Conservation (phyloP, 2,329 filamentous ascomycete species). For the Cercospora beticola region DNA sequence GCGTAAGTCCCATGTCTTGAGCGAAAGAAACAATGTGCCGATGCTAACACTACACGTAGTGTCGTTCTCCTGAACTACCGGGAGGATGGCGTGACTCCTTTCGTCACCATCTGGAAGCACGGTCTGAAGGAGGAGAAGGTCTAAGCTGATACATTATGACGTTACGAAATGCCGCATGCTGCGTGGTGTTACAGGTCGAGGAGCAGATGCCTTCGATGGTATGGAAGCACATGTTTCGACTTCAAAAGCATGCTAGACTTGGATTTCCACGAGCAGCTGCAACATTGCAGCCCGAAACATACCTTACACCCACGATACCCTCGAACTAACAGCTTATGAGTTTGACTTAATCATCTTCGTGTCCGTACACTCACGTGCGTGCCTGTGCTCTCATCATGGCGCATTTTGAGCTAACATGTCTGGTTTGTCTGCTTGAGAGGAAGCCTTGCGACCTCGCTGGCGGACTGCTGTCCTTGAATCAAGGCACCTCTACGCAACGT, state of each 20-base stretch:
- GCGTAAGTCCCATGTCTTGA: conserved; percentile 64
- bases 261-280: conserved; percentile 6
- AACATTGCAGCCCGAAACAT: not conserved
- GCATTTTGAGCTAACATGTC: too few species aligned
- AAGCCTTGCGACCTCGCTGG: too few species aligned
- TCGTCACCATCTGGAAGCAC: conserved; percentile 91
- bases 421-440: too few species aligned
- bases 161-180: not conserved
- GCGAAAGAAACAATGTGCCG: not conserved
- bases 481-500: too few species aligned
- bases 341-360: not conserved
- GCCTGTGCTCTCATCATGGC: too few species aligned
- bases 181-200: conserved; percentile 9
- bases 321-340: not conserved
- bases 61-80: conserved; percentile 95
- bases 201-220: conserved; percentile 11
- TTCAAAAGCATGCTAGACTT: conserved; percentile 23
- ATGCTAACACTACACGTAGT: conserved; percentile 48
- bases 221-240: conserved; percentile 2
- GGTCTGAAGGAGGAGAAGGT: conserved; percentile 89
- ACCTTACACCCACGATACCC: conserved; percentile 13
- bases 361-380: not conserved
- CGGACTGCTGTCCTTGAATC: too few species aligned
- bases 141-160: conserved; percentile 49
- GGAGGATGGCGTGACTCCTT: conserved; percentile 91